Evolutionary conservation across 352 stramenopile species (phyloP).

Genomic region (Phytophthora sojae): DNA sequence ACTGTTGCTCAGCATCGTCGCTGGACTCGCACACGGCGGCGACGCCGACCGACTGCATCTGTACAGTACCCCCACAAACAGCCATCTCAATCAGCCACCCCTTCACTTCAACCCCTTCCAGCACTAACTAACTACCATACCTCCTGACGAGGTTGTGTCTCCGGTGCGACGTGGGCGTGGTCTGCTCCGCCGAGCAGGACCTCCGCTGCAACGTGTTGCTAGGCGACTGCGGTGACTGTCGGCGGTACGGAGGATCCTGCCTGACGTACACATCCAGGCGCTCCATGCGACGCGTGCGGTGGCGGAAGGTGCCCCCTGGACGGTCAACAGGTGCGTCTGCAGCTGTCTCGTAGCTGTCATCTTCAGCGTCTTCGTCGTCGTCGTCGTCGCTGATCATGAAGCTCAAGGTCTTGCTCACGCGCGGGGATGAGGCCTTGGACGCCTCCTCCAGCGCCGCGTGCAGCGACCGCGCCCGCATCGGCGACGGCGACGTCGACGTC

Average conservation of each 20-base stretch:
- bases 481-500: conserved; percentile 14
- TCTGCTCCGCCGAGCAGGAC: conserved; percentile 29
- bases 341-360: conserved; percentile 4
- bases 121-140: conserved; percentile 3
- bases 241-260: conserved; percentile 30
- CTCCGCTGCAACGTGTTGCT: conserved; percentile 20
- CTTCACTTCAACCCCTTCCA: not conserved
- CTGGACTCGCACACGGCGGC: conserved; percentile 50
- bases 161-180: conserved; percentile 22
- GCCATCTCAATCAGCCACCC: not conserved
- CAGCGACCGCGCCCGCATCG: conserved; percentile 38
- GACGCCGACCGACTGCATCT: conserved; percentile 31
- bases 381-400: conserved; percentile 46
- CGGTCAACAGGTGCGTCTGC: not conserved
- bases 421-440: conserved; percentile 23
- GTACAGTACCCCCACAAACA: not conserved
- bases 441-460: conserved; percentile 36
- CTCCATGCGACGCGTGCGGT: conserved; percentile 40
- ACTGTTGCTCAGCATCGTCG: conserved; percentile 44
- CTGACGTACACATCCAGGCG: conserved; percentile 30
- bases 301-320: conserved; percentile 29
- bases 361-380: conserved; percentile 25
- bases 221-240: conserved; percentile 19
- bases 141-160: conserved; percentile 16
- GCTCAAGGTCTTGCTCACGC: conserved; percentile 46